Conservation (phyloP, 768 basidiomycete genomes). For the Podaxis sp. region DNA sequence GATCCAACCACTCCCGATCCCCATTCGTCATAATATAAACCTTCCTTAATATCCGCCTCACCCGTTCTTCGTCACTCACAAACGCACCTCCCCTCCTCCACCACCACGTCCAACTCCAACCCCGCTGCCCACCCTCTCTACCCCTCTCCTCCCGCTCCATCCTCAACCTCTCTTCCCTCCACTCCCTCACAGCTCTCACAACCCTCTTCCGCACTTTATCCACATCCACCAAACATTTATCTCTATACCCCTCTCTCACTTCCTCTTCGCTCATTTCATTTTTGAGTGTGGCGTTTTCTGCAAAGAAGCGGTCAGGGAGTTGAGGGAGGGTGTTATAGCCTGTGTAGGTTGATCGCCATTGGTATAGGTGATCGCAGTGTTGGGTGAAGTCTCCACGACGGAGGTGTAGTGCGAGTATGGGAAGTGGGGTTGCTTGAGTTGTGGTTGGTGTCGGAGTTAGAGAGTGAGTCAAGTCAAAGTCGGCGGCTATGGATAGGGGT, state of each 20-base stretch:
- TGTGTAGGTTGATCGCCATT: conserved; percentile 40
- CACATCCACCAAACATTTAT: conserved; percentile 54
- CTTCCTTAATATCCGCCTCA: conserved; percentile 32
- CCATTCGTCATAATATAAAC: conserved; percentile 72
- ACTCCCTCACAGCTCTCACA: conserved; percentile 28
- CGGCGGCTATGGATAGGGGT: not conserved
- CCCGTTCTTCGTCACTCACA: not conserved
- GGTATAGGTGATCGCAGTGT: conserved; percentile 46
- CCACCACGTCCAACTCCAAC: conserved; percentile 6
- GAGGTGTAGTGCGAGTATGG: conserved; percentile 57
- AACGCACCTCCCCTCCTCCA: not conserved
- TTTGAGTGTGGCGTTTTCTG: conserved; percentile 1
- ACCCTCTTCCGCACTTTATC: conserved; percentile 48
- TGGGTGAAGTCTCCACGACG: conserved; percentile 55
- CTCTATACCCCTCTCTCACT: conserved; percentile 33
- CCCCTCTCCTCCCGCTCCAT: conserved; percentile 2
- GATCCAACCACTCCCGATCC: conserved; percentile 44
- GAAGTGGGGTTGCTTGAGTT: conserved; percentile 24
- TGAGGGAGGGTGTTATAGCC: conserved; percentile 55
- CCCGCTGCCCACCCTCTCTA: not conserved
- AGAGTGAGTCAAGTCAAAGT: not conserved
- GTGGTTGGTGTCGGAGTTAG: conserved; percentile 1
- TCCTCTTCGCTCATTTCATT: conserved; percentile 22
- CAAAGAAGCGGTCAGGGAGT: conserved; percentile 46
- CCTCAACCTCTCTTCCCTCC: conserved; percentile 22